phyloP scores from a whole-genome alignment of 2,329 filamentous ascomycete genomes.

The Cadophora malorum region DNA sequence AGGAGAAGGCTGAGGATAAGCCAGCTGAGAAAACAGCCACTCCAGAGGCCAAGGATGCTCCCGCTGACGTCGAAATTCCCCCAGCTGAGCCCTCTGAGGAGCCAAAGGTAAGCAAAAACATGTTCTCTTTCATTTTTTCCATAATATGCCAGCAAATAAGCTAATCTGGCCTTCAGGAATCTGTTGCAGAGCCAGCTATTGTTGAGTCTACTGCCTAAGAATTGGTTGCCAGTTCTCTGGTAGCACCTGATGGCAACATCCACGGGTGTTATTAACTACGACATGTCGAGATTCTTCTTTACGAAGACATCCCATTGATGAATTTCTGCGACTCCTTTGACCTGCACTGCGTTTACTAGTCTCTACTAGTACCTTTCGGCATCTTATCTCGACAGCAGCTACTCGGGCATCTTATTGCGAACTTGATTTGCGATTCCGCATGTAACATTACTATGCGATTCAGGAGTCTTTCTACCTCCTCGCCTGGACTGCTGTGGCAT shows the following conservation, averaged over 20 bases:
- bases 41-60: slow-evolving; percentile 1
- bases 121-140: not conserved
- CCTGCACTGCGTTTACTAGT: slow-evolving; percentile 22
- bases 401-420: slow-evolving; percentile 34
- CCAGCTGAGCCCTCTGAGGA: slow-evolving; percentile 31
- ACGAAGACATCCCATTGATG: slow-evolving; percentile 31
- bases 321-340: slow-evolving; percentile 26
- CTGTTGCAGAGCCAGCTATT: slow-evolving; percentile 27
- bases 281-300: slow-evolving; percentile 25
- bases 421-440: slow-evolving; percentile 38
- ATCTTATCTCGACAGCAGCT: slow-evolving; percentile 20
- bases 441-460: slow-evolving; percentile 45
- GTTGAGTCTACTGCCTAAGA: slow-evolving; percentile 38
- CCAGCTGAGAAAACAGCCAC: slow-evolving; percentile 45
- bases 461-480: slow-evolving; percentile 34
- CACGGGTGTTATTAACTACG: slow-evolving; percentile 7
- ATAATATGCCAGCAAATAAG: no score
- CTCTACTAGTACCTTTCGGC: slow-evolving; percentile 17
- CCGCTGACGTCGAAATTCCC: slow-evolving; percentile 40
- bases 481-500: slow-evolving; percentile 34
- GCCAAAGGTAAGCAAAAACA: slow-evolving; percentile 34
- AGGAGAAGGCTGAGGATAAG: slow-evolving; percentile 50
- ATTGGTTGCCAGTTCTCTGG: slow-evolving; percentile 1
- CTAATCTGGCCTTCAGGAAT: not conserved
- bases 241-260: slow-evolving; percentile 8